Conservation (phyloP, 164 flowering plant species). For the Akebia trifoliata region DNA sequence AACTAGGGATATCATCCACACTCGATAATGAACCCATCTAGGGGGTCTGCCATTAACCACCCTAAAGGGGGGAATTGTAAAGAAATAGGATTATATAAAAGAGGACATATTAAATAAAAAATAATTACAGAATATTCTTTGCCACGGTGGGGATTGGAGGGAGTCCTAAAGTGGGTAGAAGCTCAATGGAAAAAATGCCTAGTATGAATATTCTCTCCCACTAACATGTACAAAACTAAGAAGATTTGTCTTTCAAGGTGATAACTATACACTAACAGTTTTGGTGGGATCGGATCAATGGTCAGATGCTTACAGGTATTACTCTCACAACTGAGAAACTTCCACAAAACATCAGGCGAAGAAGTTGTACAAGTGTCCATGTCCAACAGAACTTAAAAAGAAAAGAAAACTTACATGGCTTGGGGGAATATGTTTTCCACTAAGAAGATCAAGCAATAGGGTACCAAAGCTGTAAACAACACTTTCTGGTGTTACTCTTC, state of each 20-base stretch:
- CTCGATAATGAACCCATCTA: no score
- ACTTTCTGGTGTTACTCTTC: constrained; percentile 90
- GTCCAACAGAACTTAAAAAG: neutral
- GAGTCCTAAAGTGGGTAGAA: neutral
- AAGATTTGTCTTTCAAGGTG: no score
- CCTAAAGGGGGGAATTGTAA: no score
- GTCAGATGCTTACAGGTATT: neutral
- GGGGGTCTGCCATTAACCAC: no score
- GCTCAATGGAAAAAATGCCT: neutral
- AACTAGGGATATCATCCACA: no score
- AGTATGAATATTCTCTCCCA: neutral
- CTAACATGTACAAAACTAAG: neutral
- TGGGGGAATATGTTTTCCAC: constrained; percentile 97
- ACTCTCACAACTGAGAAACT: neutral
- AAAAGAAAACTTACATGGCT: constrained; percentile 67
- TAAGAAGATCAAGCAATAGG: constrained; percentile 81
- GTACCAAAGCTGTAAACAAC: constrained; percentile 97
- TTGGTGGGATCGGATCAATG: no score
- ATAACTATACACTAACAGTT: no score
- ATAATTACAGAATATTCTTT: no score
- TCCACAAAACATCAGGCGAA: neutral
- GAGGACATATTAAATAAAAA: no score
- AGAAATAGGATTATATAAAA: no score
- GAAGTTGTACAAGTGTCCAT: neutral
- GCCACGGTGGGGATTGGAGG: no score